Conservation (phyloP, 1,284 basidiomycete genomes). For the Cryptococcus sp. region DNA sequence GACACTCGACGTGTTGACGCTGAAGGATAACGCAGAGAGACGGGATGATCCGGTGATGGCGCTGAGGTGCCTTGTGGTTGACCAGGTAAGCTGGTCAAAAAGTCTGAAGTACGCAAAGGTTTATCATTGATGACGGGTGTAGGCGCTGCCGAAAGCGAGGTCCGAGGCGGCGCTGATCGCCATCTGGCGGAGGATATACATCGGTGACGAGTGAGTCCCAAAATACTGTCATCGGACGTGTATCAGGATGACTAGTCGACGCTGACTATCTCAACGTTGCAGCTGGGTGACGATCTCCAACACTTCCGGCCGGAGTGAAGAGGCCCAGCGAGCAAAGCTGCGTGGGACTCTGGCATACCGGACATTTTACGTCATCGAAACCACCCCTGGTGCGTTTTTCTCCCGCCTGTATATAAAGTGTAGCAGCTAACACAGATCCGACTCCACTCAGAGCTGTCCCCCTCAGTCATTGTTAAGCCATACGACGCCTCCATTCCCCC, state of each 20-base stretch:
- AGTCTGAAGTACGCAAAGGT: neutral
- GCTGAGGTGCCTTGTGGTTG: slow-evolving; percentile 51
- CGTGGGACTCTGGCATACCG: slow-evolving; percentile 34
- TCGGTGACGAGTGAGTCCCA: slow-evolving; percentile 77
- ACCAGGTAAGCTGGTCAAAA: slow-evolving; percentile 34
- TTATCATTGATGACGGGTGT: neutral
- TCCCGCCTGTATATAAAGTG: neutral
- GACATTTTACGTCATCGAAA: slow-evolving; percentile 27
- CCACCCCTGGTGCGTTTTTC: slow-evolving; percentile 18
- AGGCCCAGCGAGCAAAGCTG: slow-evolving; percentile 32
- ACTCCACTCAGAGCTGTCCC: slow-evolving; percentile 21
- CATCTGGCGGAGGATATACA: slow-evolving; percentile 81
- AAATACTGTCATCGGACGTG: neutral
- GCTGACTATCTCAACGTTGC: neutral
- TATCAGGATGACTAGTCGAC: neutral
- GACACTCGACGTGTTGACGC: slow-evolving; percentile 55
- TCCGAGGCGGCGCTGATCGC: slow-evolving; percentile 65
- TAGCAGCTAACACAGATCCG: neutral
- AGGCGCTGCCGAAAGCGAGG: slow-evolving; percentile 68
- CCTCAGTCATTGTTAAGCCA: slow-evolving; percentile 33
- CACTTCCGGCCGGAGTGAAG: slow-evolving; percentile 43
- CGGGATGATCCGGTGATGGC: slow-evolving; percentile 52
- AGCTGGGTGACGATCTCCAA: slow-evolving; percentile 41
- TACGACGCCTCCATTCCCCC: slow-evolving; percentile 34
- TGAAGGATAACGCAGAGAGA: slow-evolving; percentile 51